Base-by-base conservation (phyloP, 116 monocot species). In the Cymodocea nodosa region DNA sequence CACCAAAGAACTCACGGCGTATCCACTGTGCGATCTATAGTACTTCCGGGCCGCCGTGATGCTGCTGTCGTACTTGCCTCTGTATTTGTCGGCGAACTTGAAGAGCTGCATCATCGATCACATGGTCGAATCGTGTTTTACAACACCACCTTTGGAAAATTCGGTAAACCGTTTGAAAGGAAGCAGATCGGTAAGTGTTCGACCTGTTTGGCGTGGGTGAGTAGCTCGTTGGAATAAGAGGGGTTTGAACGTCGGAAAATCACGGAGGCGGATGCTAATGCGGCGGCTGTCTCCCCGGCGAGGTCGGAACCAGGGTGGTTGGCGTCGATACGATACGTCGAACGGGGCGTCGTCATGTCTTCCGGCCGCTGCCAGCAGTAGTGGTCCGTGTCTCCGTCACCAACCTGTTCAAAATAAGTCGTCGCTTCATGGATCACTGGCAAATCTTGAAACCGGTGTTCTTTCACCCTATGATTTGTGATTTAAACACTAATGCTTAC, bases 311-410 rank as follows among this genome's bases (percentile, higher is more conserved):
- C 87, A 0, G 87, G 87, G 62, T 80, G 73, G 73, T 71, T 62
- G 25, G 56, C 52, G 25, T 87, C 87, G 25, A 87, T 78, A 12
- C 80, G 72, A 60, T 83, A 87, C 0, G 87, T 78, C 11, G 60
- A 68, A 15, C 87, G 77, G 40, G 71, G 67, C 0, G 92, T 92
- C 15, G 92, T 92, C 92, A 92, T 92, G 68, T 92, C 92, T 53
- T 92, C 92, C 19, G 92, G 92, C 58, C 87, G 63, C 59, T 92
- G 92, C 92, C 92, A 92, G 74, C 92, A 92, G 69, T 76, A 76
- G 67, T 92, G 92, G 36, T 92, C 92, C 4, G 80, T 76, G 60
- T 80, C 78, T 6, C 92, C 92, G 51, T 92, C 92, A 6, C 88
- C 84, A 2, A 89, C 84, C 88, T 84, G 68, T 14, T 15, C 62